Percentiles rank a stretch among this genome's conserved stretches.
phyloP scores from a whole-genome alignment of 768 basidiomycete species.

The Trametes cubensis region DNA sequence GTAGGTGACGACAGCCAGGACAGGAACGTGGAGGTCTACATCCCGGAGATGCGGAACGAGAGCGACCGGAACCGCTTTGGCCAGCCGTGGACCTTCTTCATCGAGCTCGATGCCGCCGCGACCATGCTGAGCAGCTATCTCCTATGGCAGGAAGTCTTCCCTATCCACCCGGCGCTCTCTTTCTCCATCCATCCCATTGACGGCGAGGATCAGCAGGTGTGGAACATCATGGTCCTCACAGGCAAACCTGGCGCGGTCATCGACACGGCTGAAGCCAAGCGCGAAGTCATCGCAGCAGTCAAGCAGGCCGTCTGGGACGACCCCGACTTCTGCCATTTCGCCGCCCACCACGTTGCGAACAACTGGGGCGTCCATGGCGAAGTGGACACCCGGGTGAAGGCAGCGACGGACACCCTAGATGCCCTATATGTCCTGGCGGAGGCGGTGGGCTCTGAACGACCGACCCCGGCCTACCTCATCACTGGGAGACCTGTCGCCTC shows the following conservation, averaged over 20 bases:
- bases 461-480: constrained; percentile 2
- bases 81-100: not conserved
- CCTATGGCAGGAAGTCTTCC: constrained; percentile 2
- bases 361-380: not conserved
- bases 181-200: not conserved
- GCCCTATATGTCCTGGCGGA: not conserved
- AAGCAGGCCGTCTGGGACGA: not conserved
- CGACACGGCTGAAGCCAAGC: not conserved
- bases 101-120: not conserved
- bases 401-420: not conserved
- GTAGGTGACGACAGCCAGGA: not conserved
- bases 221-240: constrained; percentile 1
- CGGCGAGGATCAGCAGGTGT: not conserved
- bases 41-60: not conserved
- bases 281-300: not conserved
- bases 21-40: not conserved
- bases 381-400: not conserved
- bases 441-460: not conserved
- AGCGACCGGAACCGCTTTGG: constrained; percentile 2
- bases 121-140: not conserved
- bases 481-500: not conserved
- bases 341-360: not conserved
- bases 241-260: not conserved
- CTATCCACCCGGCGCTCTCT: not conserved
- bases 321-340: not conserved